These are phyloP conservation scores for Haberlea rhodopensis DNA, from an alignment of 257 asterid genomes.

Conservation along the genomic window DNA sequence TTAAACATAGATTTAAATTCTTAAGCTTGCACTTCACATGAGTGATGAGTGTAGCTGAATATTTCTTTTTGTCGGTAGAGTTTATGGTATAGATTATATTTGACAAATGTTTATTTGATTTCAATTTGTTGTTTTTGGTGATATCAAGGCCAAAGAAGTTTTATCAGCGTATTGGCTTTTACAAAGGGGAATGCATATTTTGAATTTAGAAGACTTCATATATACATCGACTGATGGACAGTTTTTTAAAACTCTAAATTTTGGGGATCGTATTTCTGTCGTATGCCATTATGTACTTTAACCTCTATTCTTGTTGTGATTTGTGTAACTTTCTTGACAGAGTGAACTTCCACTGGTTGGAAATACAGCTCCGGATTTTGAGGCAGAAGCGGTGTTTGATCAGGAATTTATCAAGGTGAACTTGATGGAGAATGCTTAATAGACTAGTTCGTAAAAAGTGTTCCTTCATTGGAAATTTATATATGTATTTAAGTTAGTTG, in stretches of 20 bases:
- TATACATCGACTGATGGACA: not conserved
- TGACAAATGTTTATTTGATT: not conserved
- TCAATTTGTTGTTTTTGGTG: not conserved
- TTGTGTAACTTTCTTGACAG: slow-evolving; percentile 39
- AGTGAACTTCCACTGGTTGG: slow-evolving; percentile 85
- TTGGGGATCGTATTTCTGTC: slow-evolving; percentile 2
- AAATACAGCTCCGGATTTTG: slow-evolving; percentile 88
- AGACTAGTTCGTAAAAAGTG: not conserved
- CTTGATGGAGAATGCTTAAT: not conserved
- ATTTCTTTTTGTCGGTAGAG: not conserved
- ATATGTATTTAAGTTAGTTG: not conserved
- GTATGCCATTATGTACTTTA: not conserved
- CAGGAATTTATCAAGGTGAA: slow-evolving; percentile 78
- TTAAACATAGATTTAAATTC: too few relatives aligned
- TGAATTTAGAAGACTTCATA: not conserved
- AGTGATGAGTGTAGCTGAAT: not conserved
- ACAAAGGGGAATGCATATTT: not conserved
- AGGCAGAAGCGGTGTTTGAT: slow-evolving; percentile 97
- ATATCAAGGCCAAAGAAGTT: not conserved
- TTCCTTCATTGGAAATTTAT: not conserved
- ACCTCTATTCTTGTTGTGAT: slow-evolving; percentile 1
- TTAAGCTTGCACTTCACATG: not conserved
- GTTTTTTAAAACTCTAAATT: not conserved
- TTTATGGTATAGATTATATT: not conserved
- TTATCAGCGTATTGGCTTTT: not conserved